Percentiles rank a stretch among this genome's conserved stretches.
Evolutionary conservation across 2,329 filamentous ascomycete species (phyloP).

Genomic region (Talaromyces islandicus): DNA sequence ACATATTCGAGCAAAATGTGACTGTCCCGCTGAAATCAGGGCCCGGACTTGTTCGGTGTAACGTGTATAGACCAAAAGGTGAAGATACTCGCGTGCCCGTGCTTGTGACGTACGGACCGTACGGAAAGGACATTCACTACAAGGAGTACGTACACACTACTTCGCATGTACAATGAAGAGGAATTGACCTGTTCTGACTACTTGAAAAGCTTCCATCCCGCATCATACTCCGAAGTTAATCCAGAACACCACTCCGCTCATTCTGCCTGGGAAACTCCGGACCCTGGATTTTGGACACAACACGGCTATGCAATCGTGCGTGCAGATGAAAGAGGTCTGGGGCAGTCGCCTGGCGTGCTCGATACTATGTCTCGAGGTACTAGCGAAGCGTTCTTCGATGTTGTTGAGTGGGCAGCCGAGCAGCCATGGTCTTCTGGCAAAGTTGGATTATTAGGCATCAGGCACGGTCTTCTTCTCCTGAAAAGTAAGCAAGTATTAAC

Average conservation of each 20-base stretch:
- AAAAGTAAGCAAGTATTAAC: background rate
- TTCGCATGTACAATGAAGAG: too few species aligned
- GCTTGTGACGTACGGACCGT: constrained; percentile 65
- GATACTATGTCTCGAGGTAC: constrained; percentile 51
- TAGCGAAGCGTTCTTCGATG: constrained; percentile 47
- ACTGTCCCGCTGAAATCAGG: constrained; percentile 30
- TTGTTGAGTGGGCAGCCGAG: constrained; percentile 46
- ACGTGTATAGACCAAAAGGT: constrained; percentile 45
- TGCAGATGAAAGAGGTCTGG: constrained; percentile 48
- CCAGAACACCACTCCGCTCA: constrained; percentile 49
- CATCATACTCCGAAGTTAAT: constrained; percentile 50
- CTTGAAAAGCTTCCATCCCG: constrained; percentile 42
- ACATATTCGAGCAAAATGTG: constrained; percentile 48
- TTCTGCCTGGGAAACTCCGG: constrained; percentile 56
- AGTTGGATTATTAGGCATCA: constrained; percentile 47
- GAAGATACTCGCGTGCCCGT: constrained; percentile 43
- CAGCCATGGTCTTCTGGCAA: constrained; percentile 44
- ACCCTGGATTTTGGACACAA: constrained; percentile 51
- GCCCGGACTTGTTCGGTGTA: constrained; percentile 40
- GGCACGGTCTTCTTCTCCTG: background rate
- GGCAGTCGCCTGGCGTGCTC: constrained; percentile 47
- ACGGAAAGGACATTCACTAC: constrained; percentile 68
- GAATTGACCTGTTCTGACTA: constrained; percentile 16
- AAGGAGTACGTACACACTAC: constrained; percentile 18
- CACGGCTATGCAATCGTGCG: constrained; percentile 53